phyloP scores from a whole-genome alignment of 2,329 filamentous ascomycete species.

The Microdochium paspali region DNA sequence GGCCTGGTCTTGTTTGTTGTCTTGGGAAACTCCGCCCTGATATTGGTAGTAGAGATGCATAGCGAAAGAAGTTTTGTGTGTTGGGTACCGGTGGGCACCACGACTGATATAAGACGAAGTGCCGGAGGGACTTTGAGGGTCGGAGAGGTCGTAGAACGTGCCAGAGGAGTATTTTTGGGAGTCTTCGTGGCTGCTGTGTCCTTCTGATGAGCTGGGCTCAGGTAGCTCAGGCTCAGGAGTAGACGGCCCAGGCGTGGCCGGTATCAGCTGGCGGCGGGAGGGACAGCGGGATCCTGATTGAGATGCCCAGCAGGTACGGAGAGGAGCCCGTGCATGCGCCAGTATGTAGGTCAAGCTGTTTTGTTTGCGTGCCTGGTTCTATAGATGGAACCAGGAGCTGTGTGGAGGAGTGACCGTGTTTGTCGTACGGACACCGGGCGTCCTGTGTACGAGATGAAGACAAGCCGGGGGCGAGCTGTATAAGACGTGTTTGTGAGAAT shows the following conservation, averaged over 20 bases:
- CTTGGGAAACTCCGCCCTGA: background rate
- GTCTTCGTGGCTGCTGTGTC: background rate
- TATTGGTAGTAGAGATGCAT: background rate
- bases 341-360: background rate
- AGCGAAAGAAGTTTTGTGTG: background rate
- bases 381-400: background rate
- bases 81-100: background rate
- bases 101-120: background rate
- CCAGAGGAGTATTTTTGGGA: background rate
- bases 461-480: too few relatives aligned
- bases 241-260: background rate
- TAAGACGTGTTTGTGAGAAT: too few relatives aligned
- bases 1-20: background rate
- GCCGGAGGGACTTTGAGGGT: background rate
- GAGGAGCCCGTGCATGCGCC: background rate
- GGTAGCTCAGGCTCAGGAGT: too few relatives aligned
- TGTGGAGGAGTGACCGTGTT: background rate
- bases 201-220: too few relatives aligned
- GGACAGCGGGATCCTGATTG: background rate
- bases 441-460: background rate
- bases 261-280: background rate
- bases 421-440: background rate
- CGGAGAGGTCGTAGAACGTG: background rate
- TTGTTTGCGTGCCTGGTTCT: background rate
- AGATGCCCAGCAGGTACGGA: background rate